Evolutionary conservation across 371 early-diverging fungal genomes (phyloP).

Genomic region (Funneliformis caledonium): DNA sequence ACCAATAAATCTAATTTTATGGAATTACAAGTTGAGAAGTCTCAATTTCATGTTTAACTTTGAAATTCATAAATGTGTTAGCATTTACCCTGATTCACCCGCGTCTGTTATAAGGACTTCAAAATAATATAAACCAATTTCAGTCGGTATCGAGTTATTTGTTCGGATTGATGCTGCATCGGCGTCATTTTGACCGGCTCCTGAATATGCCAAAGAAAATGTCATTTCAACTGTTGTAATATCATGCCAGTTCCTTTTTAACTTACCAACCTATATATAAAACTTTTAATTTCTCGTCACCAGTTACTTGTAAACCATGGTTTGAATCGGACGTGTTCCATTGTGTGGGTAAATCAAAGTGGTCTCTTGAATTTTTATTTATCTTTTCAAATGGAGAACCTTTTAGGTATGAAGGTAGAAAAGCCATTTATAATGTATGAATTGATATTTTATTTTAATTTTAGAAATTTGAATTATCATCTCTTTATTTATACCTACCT

Average conservation of each 20-base stretch:
- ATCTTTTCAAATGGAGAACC: background rate
- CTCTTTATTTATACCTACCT: too few relatives aligned
- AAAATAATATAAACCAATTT: conserved; percentile 88
- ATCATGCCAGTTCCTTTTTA: too few relatives aligned
- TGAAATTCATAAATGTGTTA: background rate
- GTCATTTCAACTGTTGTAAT: too few relatives aligned
- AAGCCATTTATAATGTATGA: background rate
- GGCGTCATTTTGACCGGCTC: conserved; percentile 54
- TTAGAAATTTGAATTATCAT: too few relatives aligned
- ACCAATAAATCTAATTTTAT: conserved; percentile 11
- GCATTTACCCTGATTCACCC: conserved; percentile 69
- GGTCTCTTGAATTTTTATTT: too few relatives aligned
- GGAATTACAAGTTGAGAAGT: background rate
- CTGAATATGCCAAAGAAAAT: background rate
- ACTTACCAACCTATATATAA: background rate
- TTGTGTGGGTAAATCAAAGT: background rate
- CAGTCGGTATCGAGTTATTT: conserved; percentile 83
- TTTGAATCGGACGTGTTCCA: background rate
- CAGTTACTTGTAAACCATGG: background rate
- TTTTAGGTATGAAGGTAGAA: background rate
- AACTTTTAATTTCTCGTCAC: background rate
- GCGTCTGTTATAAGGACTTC: conserved; percentile 84
- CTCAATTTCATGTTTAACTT: too few relatives aligned
- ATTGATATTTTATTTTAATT: too few relatives aligned
- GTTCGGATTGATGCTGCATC: conserved; percentile 77